Evolutionary conservation across 768 basidiomycete genomes (phyloP).

Genomic region (Pisolithus sp.): DNA sequence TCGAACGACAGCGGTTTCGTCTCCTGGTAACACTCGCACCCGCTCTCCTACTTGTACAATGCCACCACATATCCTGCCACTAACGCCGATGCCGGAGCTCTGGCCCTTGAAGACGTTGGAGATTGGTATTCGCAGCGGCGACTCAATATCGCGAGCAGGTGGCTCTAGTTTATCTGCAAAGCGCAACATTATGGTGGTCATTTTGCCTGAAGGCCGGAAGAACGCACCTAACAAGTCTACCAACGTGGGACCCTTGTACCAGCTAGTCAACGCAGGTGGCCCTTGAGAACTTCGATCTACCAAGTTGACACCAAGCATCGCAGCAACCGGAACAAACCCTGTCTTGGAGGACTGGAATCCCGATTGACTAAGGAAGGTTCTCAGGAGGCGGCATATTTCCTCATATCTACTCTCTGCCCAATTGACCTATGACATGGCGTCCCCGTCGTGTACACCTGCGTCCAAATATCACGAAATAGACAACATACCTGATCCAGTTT

Average conservation of each 20-base stretch:
- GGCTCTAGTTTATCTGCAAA: conserved; percentile 71
- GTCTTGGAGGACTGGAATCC: conserved; percentile 80
- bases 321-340: conserved; percentile 82
- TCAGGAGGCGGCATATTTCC: conserved; percentile 69
- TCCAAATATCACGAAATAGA: not conserved
- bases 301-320: conserved; percentile 86
- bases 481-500: conserved; percentile 81
- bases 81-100: conserved; percentile 68
- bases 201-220: not conserved
- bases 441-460: not conserved
- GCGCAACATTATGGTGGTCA: not conserved
- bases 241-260: conserved; percentile 86
- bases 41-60: conserved; percentile 90
- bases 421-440: conserved; percentile 52
- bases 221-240: conserved; percentile 71
- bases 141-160: conserved; percentile 67
- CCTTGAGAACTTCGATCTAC: conserved; percentile 43
- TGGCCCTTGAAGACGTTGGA: conserved; percentile 94
- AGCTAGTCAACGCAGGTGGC: conserved; percentile 44
- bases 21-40: conserved; percentile 83
- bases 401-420: conserved; percentile 84
- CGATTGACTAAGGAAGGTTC: conserved; percentile 78
- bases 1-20: conserved; percentile 80
- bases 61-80: conserved; percentile 81
- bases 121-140: conserved; percentile 80